Base-by-base conservation (phyloP, 331 rosid genomes). In the Pyracantha coccinea region DNA sequence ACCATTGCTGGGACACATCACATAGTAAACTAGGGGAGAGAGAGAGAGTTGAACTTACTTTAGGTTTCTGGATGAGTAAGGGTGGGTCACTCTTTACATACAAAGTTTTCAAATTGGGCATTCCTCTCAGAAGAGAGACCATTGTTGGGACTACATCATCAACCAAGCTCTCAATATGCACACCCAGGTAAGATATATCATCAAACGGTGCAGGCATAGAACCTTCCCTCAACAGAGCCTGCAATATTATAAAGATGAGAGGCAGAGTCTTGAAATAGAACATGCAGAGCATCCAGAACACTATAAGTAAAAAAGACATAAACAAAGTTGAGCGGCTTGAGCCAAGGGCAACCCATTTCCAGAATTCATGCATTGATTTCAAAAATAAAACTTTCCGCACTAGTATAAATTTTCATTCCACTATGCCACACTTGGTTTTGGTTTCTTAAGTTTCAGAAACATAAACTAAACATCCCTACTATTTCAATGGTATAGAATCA, bases 41-140 rank as follows among this genome's bases (percentile, higher is more conserved):
- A 1, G 47, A 7, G 19, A 10, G 17, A 11, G 16, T 33, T 33
- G 24, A 33, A 66, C 70, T 32, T 66, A 66, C 70, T 33, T n/a
- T 20, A 32, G 70, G 52, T 66, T 33, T 66, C 11, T 33, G 16
- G 25, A 61, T 14, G 20, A 27, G 38, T 19, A 12, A 4, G 74
- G 63, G 4, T 19, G 24, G 64, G 52, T 55, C 16, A 55, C 32
- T 12, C 20, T 54, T 32, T 20, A 71, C 1, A 31, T 4, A 12
- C 32, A 71, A 55, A 32, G 75, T 71, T 6, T 20, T 71, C 53
- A 71, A 21, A 71, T 71, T 71, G 13, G 75, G 64, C 75, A 71
- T 71, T 71, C 54, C 75, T 6, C 19, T 54, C 21, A 71, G 41
- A 71, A 71, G 66, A 20, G 66, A 55, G 53, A 33, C 75, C 53